Evolutionary conservation across 2,329 filamentous ascomycete species (phyloP).

Genomic region (Ophiostoma piceae): DNA sequence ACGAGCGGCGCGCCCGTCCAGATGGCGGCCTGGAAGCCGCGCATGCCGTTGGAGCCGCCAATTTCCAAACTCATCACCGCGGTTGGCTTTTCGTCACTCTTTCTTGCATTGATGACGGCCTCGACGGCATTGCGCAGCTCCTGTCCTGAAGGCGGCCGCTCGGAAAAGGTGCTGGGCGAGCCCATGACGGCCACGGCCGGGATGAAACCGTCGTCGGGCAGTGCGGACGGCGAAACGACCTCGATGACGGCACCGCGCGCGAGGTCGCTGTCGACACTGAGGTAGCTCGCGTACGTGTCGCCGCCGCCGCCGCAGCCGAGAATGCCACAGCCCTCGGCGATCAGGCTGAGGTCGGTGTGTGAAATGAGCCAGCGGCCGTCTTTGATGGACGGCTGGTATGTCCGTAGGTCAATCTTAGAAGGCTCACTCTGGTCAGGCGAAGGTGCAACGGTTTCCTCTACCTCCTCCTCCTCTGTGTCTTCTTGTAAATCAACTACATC

Average conservation of each 20-base stretch:
- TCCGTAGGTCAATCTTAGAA: not conserved
- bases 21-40: not conserved
- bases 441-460: not conserved
- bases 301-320: not conserved
- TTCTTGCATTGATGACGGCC: not conserved
- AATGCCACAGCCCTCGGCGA: not conserved
- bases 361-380: not conserved
- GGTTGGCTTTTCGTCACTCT: not conserved
- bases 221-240: not conserved
- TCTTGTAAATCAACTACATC: not conserved
- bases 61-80: not conserved
- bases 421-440: not conserved
- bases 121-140: not conserved
- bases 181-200: slow-evolving; percentile 1
- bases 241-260: not conserved
- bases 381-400: not conserved
- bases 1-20: not conserved
- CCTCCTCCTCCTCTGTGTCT: not conserved
- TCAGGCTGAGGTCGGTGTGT: not conserved
- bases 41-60: not conserved
- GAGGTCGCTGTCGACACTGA: not conserved
- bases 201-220: not conserved
- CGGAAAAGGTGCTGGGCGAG: not conserved
- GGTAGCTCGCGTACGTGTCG: not conserved
- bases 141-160: not conserved